These are phyloP conservation scores for Domatiomyces globalis DNA, from an alignment of 2,329 filamentous ascomycete species.

Conservation along the genomic window DNA sequence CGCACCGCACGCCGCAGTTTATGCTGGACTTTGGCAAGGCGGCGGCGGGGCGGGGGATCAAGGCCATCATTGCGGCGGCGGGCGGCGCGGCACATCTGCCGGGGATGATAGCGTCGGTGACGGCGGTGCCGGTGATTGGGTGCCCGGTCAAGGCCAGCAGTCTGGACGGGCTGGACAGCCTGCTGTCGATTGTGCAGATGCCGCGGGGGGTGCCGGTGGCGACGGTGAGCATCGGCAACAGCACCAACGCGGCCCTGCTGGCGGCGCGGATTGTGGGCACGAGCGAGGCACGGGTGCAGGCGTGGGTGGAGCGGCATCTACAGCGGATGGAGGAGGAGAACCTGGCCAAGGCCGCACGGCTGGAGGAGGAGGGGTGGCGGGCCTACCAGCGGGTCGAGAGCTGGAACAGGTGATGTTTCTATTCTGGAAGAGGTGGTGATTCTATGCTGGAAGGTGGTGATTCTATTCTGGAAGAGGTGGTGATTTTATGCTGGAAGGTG, in stretches of 20 bases:
- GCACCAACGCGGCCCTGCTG: constrained; percentile 54
- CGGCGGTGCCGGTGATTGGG: constrained; percentile 55
- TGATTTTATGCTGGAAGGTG: no score
- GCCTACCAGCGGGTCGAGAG: constrained; percentile 17
- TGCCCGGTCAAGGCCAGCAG: constrained; percentile 56
- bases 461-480: no score
- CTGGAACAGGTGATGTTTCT: background rate
- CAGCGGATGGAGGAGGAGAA: constrained; percentile 17
- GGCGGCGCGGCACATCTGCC: constrained; percentile 55
- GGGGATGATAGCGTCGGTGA: constrained; percentile 53
- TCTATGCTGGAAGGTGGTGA: no score
- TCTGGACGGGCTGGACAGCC: constrained; percentile 51
- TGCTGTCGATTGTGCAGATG: constrained; percentile 58
- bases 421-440: no score
- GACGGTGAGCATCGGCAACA: constrained; percentile 60
- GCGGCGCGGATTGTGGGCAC: constrained; percentile 48
- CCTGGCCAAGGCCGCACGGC: constrained; percentile 17
- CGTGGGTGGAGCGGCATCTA: constrained; percentile 16
- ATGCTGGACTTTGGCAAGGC: constrained; percentile 51
- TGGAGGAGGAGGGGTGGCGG: constrained; percentile 17
- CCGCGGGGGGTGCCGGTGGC: constrained; percentile 54
- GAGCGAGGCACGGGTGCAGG: constrained; percentile 11
- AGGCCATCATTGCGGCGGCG: constrained; percentile 55
- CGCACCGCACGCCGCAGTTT: constrained; percentile 49
- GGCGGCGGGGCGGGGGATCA: constrained; percentile 46